phyloP scores from a whole-genome alignment of 225 moss, liverwort and hornwort species.

The Asterella californica region DNA sequence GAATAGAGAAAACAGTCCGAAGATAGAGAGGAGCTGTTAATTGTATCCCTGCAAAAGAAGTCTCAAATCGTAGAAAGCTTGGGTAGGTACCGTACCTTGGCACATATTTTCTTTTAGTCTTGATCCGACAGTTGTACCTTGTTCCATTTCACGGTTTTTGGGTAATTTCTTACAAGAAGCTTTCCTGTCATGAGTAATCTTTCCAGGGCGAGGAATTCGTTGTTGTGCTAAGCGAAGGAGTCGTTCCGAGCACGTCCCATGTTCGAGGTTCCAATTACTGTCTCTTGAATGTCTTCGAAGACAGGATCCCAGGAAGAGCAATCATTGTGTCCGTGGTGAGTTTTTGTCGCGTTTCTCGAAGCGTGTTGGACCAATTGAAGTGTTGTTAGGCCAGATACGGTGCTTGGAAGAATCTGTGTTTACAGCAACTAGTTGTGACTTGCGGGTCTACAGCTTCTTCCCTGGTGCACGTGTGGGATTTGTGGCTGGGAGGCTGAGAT shows the following conservation, averaged over 20 bases:
- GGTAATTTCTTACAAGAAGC: not conserved
- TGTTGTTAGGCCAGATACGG: too few species aligned
- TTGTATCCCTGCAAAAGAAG: too few species aligned
- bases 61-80: too few species aligned
- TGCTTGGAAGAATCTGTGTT: too few species aligned
- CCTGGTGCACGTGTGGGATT: not conserved
- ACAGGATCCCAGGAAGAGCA: conserved; percentile 87
- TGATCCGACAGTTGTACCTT: not conserved
- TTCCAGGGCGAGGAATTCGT: conserved; percentile 83
- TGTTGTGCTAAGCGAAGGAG: conserved; percentile 56
- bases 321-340: conserved; percentile 81
- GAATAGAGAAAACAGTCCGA: not conserved
- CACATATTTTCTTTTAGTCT: too few species aligned
- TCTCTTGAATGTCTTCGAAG: conserved; percentile 80
- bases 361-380: not conserved
- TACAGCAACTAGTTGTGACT: not conserved
- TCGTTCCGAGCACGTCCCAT: conserved; percentile 67
- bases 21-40: not conserved
- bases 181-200: not conserved
- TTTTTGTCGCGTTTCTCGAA: not conserved
- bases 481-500: too few species aligned
- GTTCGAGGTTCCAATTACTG: conserved; percentile 91
- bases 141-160: not conserved
- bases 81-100: too few species aligned
- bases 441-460: not conserved